Evolutionary conservation across 1,284 basidiomycete genomes (phyloP), one percentile per base, ranked within the genome.

Genomic region (Ceratobasidium sp.): DNA sequence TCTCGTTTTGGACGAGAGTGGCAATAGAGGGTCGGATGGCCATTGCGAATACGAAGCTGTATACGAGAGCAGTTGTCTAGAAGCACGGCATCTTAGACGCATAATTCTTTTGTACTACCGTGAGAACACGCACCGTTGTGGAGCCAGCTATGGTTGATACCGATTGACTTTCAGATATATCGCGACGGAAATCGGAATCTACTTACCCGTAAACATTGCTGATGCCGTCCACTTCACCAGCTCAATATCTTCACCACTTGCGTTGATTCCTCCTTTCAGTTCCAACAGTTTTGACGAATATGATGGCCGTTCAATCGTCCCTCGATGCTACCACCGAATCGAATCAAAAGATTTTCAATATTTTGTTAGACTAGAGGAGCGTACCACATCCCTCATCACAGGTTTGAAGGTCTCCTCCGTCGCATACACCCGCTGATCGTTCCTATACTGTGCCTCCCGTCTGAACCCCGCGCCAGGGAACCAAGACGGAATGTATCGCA

Each of bases 21-120:
- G 62, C 62, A 11, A 69, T 50, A 47, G 60, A n/a, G 73, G 74
- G 72, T 36, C 71, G n/a, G 57, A 74, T 15, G 75, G 76, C 44
- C 73, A 74, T 74, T 6, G 36, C 41, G 17, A 76, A 62, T 19
- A 74, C 9, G 33, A 76, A 76, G 47, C 22, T 62, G 8, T 64
- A 17, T n/a, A 76, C 27, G 19, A 66, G 31, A 2, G 64, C 73
- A 1, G 17, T 29, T 2, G 73, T 75, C 73, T 75, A 27, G 19
- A 53, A 5, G 11, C 15, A 4, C 15, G 8, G 4, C 36, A 11
- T 5, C 36, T 41, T 41, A 41, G 11, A 41, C 11, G 11, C 11
- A 11, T 11, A 41, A 5, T 41, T 11, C 11, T 41, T 41, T 4
- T 11, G 4, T 41, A 41, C 4, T 41, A 11, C 4, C 6, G 36